Conservation (phyloP, 2,329 filamentous ascomycete species). For the Fusarium transvaalense region DNA sequence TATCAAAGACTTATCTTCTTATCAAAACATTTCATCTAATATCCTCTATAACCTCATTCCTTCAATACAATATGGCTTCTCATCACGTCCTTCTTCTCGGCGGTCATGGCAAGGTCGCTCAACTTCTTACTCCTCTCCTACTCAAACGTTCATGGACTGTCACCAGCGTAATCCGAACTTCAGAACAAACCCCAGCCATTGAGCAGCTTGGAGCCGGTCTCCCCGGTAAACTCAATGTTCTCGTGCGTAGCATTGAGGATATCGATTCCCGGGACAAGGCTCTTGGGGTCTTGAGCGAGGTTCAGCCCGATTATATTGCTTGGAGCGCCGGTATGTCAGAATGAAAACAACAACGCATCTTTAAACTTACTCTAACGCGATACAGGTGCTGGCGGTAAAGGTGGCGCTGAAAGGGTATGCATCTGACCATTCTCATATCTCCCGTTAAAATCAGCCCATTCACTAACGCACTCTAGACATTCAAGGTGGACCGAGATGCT, state of each 20-base stretch:
- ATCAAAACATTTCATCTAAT: background rate
- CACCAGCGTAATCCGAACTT: conserved; percentile 80
- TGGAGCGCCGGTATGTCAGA: conserved; percentile 72
- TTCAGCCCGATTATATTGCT: conserved; percentile 74
- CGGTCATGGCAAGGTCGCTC: conserved; percentile 84
- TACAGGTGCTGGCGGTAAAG: conserved; percentile 69
- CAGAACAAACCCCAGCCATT: conserved; percentile 75
- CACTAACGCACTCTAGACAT: conserved; percentile 58
- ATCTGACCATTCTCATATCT: background rate
- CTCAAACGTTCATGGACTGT: conserved; percentile 81
- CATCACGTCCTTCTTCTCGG: conserved; percentile 78
- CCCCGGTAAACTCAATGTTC: conserved; percentile 74
- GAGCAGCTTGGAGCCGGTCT: conserved; percentile 69
- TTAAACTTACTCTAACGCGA: conserved; percentile 20
- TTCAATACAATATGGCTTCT: conserved; percentile 49
- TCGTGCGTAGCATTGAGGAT: conserved; percentile 79
- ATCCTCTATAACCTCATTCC: background rate
- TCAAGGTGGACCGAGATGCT: conserved; percentile 72
- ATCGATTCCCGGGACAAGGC: conserved; percentile 74
- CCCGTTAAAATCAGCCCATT: conserved; percentile 5
- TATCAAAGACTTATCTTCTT: background rate
- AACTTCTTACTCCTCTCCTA: conserved; percentile 80
- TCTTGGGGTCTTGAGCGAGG: conserved; percentile 69
- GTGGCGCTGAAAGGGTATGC: conserved; percentile 63
- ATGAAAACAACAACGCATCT: background rate